Conservation (phyloP, 805 yeast species). For the Brettanomyces sp. region DNA sequence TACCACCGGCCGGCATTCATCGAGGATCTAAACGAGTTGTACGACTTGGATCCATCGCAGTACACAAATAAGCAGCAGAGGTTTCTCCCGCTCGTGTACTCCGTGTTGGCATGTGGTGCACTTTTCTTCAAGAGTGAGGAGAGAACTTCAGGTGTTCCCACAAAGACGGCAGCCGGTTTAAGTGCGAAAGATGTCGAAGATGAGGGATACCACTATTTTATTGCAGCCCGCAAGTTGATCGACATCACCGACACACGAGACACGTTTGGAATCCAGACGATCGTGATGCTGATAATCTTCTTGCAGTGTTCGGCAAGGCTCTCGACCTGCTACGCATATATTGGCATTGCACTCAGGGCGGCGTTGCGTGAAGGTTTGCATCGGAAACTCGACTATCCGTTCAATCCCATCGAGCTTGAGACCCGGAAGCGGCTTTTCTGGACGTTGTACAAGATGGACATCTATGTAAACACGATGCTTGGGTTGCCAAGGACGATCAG, state of each 20-base stretch:
- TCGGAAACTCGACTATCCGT: slow-evolving; percentile 52
- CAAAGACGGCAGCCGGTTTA: slow-evolving; percentile 6
- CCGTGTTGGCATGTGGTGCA: slow-evolving; percentile 86
- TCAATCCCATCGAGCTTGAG: slow-evolving; percentile 74
- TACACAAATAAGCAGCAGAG: slow-evolving; percentile 66
- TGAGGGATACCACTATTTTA: slow-evolving; percentile 73
- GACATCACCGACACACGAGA: slow-evolving; percentile 83
- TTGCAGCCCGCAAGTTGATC: slow-evolving; percentile 69
- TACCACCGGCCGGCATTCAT: slow-evolving; percentile 78
- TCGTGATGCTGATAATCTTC: slow-evolving; percentile 78
- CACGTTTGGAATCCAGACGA: slow-evolving; percentile 72
- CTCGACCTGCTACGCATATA: slow-evolving; percentile 80
- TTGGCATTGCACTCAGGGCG: slow-evolving; percentile 78
- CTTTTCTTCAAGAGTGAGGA: slow-evolving; percentile 51
- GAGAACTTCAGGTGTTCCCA: slow-evolving; percentile 16
- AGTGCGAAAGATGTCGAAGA: slow-evolving; percentile 41
- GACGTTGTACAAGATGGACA: slow-evolving; percentile 86
- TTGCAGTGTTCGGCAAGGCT: slow-evolving; percentile 82
- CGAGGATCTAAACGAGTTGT: slow-evolving; percentile 64
- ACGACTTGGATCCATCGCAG: slow-evolving; percentile 63
- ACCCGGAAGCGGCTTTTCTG: slow-evolving; percentile 79
- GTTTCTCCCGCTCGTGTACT: slow-evolving; percentile 71
- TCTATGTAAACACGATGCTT: slow-evolving; percentile 76
- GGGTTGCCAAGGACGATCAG: slow-evolving; percentile 75
- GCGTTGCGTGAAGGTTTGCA: slow-evolving; percentile 80